phyloP scores from a whole-genome alignment of 2,329 filamentous ascomycete species.

The Rutstroemia sydowiana region DNA sequence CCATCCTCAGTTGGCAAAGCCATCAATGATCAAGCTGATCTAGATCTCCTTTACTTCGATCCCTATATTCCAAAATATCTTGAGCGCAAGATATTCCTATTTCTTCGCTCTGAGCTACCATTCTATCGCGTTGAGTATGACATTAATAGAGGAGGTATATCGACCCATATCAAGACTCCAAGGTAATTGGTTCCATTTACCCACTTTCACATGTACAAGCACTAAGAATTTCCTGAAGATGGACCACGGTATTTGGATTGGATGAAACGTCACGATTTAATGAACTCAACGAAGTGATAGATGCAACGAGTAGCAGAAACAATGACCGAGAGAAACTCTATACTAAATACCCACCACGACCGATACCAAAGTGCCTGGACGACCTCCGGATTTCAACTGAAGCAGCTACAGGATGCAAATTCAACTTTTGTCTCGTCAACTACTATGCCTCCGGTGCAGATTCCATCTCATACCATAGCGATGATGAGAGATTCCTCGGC shows the following conservation, averaged over 20 bases:
- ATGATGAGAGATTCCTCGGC: conserved; percentile 73
- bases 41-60: conserved; percentile 69
- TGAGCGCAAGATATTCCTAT: conserved; percentile 56
- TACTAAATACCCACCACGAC: conserved; percentile 52
- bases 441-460: conserved; percentile 74
- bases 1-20: conserved; percentile 45
- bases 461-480: conserved; percentile 72
- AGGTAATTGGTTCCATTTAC: conserved; percentile 30
- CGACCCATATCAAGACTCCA: conserved; percentile 53
- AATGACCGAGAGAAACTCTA: conserved; percentile 47
- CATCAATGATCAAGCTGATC: conserved; percentile 61
- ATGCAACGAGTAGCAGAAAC: conserved; percentile 36
- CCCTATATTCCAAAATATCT: conserved; percentile 57
- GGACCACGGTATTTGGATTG: conserved; percentile 50
- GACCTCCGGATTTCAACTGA: conserved; percentile 56
- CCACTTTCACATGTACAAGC: neutral
- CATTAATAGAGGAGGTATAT: conserved; percentile 57
- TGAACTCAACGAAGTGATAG: conserved; percentile 35
- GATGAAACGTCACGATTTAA: conserved; percentile 58
- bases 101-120: conserved; percentile 62
- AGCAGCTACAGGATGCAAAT: conserved; percentile 55
- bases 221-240: conserved; percentile 45
- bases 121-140: conserved; percentile 72
- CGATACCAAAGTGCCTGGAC: conserved; percentile 64
- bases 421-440: conserved; percentile 77